Base-by-base conservation (phyloP, 2,329 filamentous ascomycete genomes). In the Exserohilum rostratum region DNA sequence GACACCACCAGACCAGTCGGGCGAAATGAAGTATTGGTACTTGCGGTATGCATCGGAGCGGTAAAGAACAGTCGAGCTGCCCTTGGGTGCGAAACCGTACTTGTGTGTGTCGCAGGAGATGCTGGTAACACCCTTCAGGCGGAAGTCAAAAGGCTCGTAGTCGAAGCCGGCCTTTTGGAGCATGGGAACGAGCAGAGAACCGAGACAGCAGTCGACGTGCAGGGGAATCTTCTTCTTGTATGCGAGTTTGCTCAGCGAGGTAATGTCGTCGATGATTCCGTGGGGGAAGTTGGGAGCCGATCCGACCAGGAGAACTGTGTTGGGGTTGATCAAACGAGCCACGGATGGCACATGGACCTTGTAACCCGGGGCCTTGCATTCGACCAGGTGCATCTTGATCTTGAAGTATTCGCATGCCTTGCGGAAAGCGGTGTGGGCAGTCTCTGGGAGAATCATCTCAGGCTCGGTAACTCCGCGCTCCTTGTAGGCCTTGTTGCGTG, bases 71-170 rank as follows among this genome's bases (percentile, higher is more conserved):
- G 92, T 95, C 47, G 90, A 95, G 83, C 96, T 99, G 64, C 95
- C 95, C 80, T 99, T 99, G 48, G 95, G 95, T 1, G 95, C 95
- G 72, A 99, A 99, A 33, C 95, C 95, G 74, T 99, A 99, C 77
- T 99, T 99, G 84, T 99, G 95, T 2, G 95, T 99, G 75, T 99
- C 95, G 75, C 93, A 96, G 64, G 88, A 92, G 76, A 99, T 98
- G 75, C 89, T 93, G 3, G 93, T 97, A 33, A 99, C 95, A 66
- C 95, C 95, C 64, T 90, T 91, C 55, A 96, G 87, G 51, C 90
- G 87, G 85, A 99, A 99, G 76, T 99, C 95, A 72, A 98, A 98
- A 5, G 87, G 87, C 65, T 89, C 87, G 18, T 90, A 85, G 59
- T 96, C 91, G 76, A 96, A 98, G 39, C 95, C 95, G n/a, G 95